These are phyloP conservation scores for Dactylellina leptospora DNA, from an alignment of 2,329 filamentous ascomycete species.

Conservation along the genomic window DNA sequence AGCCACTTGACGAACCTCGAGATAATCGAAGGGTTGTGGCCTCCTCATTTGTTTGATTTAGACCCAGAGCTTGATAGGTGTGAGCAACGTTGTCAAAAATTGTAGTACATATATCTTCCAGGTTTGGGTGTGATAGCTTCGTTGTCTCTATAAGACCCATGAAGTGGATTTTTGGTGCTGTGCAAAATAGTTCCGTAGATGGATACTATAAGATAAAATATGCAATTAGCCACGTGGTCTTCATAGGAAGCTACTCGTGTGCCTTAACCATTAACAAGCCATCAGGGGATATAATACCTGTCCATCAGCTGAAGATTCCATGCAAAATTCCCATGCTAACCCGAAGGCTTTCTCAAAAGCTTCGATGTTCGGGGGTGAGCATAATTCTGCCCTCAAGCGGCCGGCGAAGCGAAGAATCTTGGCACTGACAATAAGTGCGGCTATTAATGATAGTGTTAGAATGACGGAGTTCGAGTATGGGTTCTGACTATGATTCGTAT, in stretches of 20 bases:
- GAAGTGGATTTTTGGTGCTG: not conserved
- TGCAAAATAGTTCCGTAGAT: not conserved
- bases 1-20: not conserved
- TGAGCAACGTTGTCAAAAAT: constrained; percentile 9
- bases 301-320: too few species aligned
- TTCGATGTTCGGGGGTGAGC: not conserved
- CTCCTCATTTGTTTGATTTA: constrained; percentile 1
- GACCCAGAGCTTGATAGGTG: constrained; percentile 18
- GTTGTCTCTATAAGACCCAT: constrained; percentile 24
- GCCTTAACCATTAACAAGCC: too few species aligned
- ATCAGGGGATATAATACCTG: too few species aligned
- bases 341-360: not conserved
- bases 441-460: not conserved
- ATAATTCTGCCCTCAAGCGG: not conserved
- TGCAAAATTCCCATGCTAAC: not conserved
- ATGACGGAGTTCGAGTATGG: not conserved
- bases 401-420: not conserved
- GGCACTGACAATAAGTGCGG: not conserved
- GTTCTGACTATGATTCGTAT: not conserved
- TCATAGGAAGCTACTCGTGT: too few species aligned
- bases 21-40: constrained; percentile 2
- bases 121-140: not conserved
- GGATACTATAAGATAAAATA: too few species aligned
- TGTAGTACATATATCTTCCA: not conserved
- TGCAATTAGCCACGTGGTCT: too few species aligned